Evolutionary conservation across 139 green algal species (phyloP).

Genomic region (Chlorella ohadii): DNA sequence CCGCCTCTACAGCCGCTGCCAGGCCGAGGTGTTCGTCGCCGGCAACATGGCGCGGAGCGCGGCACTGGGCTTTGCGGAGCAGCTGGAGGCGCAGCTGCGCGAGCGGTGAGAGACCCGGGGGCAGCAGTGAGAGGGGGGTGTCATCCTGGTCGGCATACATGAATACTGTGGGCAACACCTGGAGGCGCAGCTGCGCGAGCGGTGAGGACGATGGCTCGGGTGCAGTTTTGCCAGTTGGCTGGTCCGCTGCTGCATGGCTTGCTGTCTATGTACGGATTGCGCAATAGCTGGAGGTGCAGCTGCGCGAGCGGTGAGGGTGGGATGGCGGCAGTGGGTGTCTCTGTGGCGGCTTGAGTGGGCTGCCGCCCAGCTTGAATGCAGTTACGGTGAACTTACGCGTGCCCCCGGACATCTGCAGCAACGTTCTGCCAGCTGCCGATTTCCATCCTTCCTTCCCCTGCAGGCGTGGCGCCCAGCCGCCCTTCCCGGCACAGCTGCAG

Average conservation of each 20-base stretch:
- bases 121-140: neutral
- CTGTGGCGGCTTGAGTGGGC: no score
- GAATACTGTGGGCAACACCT: neutral
- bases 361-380: no score
- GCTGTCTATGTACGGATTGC: no score
- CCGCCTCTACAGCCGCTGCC: constrained; percentile 30
- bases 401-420: no score
- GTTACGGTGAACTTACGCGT: no score
- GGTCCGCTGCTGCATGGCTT: no score
- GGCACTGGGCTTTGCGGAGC: neutral
- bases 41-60: neutral
- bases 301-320: no score
- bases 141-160: no score
- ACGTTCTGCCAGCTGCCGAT: neutral
- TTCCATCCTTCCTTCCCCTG: neutral
- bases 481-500: constrained; percentile 53
- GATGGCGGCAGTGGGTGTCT: no score
- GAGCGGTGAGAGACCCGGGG: neutral
- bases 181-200: constrained; percentile 34
- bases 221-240: neutral
- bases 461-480: constrained; percentile 25
- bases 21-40: constrained; percentile 12
- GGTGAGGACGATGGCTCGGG: no score
- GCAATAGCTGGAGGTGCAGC: constrained; percentile 28
- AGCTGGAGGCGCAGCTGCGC: constrained; percentile 38